A percentile compares a stretch with the other conserved stretches of the same genome.
phyloP scores from a whole-genome alignment of 306 rosid genomes.

The Quercus parvula region DNA sequence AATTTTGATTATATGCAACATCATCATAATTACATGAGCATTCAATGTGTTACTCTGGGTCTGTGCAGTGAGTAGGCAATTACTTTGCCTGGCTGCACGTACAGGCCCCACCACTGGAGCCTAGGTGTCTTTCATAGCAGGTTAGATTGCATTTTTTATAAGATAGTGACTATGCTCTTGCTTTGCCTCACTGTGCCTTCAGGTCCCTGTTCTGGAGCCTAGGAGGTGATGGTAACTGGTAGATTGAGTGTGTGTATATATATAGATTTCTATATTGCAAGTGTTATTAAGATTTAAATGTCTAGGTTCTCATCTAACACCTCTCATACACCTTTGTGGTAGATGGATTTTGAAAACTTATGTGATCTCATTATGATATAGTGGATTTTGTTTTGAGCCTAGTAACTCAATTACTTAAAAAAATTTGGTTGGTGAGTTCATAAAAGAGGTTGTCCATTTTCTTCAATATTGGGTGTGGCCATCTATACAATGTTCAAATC shows the following conservation, averaged over 20 bases:
- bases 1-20: slow-evolving; percentile 3
- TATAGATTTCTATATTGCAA: background rate
- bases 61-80: background rate
- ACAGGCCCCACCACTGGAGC: background rate
- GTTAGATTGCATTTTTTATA: background rate
- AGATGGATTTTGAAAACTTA: background rate
- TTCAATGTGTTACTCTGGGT: background rate
- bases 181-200: background rate
- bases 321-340: background rate
- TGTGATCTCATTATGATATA: background rate
- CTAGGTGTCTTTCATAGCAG: background rate
- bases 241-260: background rate
- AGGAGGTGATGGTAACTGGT: background rate
- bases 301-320: background rate
- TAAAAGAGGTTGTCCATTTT: background rate
- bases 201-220: background rate
- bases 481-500: background rate
- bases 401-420: background rate
- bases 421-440: background rate
- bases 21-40: background rate
- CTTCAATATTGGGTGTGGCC: background rate
- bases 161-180: background rate
- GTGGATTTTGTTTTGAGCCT: background rate
- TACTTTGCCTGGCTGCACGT: background rate
- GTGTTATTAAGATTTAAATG: background rate